Percentiles rank a stretch among this genome's conserved stretches.
Conservation (phyloP, 208 protist genomes). For the Wallacemonas sp. region DNA sequence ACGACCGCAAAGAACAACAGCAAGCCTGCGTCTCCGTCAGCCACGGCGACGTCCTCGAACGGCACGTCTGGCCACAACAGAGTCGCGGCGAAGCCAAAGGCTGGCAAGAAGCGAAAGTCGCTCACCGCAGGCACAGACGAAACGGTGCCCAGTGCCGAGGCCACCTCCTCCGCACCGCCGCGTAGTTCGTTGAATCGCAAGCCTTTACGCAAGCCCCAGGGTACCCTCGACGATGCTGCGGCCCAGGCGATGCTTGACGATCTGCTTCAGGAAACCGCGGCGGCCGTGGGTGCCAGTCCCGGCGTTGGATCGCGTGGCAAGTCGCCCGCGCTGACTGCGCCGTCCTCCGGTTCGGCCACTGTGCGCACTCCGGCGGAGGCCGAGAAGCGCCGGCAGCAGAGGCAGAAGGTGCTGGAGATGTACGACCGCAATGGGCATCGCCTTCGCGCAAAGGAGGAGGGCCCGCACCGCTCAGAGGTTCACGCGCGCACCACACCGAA, state of each 20-base stretch:
- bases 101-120: neutral
- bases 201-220: slow-evolving; percentile 1
- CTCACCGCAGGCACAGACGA: neutral
- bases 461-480: slow-evolving; percentile 3
- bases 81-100: too few relatives aligned
- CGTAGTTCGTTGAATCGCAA: slow-evolving; percentile 10
- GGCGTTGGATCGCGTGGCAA: neutral
- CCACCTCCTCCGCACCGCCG: neutral
- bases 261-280: neutral
- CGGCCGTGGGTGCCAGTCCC: neutral
- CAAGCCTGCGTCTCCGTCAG: too few relatives aligned
- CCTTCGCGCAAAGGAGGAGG: neutral
- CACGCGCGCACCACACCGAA: neutral
- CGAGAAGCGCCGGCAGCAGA: slow-evolving; percentile 6
- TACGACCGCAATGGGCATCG: slow-evolving; percentile 13
- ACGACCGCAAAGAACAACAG: too few relatives aligned
- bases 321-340: neutral
- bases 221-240: slow-evolving; percentile 3
- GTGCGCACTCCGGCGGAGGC: neutral
- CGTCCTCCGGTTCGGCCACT: neutral
- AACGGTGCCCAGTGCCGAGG: neutral
- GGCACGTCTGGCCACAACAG: neutral
- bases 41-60: too few relatives aligned
- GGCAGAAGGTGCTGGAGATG: slow-evolving; percentile 8
- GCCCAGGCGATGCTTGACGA: slow-evolving; percentile 10